These are phyloP conservation scores for Coccomyxa subellipsoidea DNA, from an alignment of 163 green algal species.

Conservation along the genomic window DNA sequence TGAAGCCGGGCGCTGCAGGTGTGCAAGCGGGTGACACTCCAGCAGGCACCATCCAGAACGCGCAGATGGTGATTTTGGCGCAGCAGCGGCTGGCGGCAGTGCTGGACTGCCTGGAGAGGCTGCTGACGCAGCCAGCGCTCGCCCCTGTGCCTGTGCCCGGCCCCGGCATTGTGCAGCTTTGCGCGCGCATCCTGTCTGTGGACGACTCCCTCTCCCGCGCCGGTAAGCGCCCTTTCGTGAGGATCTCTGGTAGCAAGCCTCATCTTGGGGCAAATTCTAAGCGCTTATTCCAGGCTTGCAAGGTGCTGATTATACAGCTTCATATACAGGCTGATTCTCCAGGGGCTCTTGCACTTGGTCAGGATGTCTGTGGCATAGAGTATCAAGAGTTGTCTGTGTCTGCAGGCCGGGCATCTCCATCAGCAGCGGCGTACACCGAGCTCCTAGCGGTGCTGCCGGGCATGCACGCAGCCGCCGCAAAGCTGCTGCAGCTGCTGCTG, in stretches of 20 bases:
- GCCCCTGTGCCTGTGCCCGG: slow-evolving; percentile 44
- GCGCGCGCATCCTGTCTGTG: slow-evolving; percentile 40
- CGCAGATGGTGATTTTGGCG: not conserved
- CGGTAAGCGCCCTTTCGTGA: not conserved
- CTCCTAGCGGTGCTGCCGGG: slow-evolving; percentile 43
- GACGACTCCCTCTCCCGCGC: slow-evolving; percentile 29
- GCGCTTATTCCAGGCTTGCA: not conserved
- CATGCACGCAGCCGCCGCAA: slow-evolving; percentile 45
- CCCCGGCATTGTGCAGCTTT: slow-evolving; percentile 33
- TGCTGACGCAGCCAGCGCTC: slow-evolving; percentile 40
- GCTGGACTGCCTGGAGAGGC: slow-evolving; percentile 35
- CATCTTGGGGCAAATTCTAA: not conserved
- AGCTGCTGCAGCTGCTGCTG: slow-evolving; percentile 37
- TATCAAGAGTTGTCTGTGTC: no score
- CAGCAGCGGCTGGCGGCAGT: slow-evolving; percentile 31
- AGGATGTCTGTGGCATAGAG: no score
- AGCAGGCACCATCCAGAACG: not conserved
- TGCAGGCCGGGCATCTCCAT: slow-evolving; percentile 34
- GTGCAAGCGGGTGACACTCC: not conserved
- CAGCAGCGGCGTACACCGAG: slow-evolving; percentile 35
- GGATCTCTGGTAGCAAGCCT: not conserved
- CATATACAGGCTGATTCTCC: not conserved
- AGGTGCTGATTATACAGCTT: not conserved
- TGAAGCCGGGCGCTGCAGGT: not conserved
- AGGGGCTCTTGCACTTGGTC: no score